phyloP scores from a whole-genome alignment of 2,329 filamentous ascomycete species.

The Cladosporium sphaerospermum region DNA sequence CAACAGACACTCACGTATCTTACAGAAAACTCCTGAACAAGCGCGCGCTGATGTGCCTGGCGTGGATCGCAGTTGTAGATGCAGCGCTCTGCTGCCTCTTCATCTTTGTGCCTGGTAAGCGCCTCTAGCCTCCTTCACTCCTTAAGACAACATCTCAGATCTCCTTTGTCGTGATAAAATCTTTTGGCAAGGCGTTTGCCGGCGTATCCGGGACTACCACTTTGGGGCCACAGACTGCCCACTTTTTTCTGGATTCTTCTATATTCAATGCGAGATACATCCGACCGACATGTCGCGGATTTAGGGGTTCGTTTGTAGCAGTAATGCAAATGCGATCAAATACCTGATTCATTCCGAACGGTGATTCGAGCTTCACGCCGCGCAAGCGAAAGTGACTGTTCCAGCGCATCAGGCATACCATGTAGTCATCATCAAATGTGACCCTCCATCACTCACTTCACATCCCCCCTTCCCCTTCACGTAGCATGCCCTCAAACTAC shows the following conservation, averaged over 20 bases:
- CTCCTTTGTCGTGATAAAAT: slow-evolving; percentile 9
- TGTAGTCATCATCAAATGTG: no score
- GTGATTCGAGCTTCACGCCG: no score
- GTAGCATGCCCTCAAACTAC: no score
- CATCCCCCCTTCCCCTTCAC: no score
- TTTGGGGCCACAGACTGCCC: neutral
- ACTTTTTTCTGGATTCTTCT: neutral
- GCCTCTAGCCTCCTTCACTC: slow-evolving; percentile 46
- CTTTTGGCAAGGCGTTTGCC: neutral
- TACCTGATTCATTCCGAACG: no score
- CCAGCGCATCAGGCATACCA: no score
- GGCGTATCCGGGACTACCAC: neutral
- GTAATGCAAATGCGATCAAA: neutral
- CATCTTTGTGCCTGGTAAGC: slow-evolving; percentile 87
- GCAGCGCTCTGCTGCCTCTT: slow-evolving; percentile 83
- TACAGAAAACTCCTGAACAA: slow-evolving; percentile 68
- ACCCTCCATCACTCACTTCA: no score
- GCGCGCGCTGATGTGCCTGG: slow-evolving; percentile 73
- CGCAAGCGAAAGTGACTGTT: no score
- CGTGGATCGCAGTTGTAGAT: slow-evolving; percentile 68
- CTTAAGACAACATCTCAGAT: neutral
- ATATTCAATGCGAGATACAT: neutral
- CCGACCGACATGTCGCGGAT: neutral
- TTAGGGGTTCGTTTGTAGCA: neutral
- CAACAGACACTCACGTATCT: neutral